A percentile compares a stretch with the other conserved stretches of the same genome.
Evolutionary conservation across 106 monocot species (phyloP).

Genomic region (Dendrobium catenatum): DNA sequence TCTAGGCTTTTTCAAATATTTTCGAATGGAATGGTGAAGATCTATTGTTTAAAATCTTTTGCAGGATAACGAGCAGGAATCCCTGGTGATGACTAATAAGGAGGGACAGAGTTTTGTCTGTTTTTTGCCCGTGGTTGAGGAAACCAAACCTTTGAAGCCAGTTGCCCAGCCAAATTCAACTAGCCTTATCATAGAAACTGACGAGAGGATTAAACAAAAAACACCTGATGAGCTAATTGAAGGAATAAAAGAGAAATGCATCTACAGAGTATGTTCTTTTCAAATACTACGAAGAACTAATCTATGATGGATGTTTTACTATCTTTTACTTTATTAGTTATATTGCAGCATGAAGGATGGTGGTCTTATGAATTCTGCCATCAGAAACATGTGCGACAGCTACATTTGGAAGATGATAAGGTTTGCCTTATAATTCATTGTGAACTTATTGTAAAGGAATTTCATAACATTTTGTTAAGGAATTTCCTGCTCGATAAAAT

Average conservation of each 20-base stretch:
- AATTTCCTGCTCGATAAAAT: too few relatives aligned
- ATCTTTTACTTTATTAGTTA: neutral
- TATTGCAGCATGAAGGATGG: constrained; percentile 81
- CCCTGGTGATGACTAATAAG: constrained; percentile 60
- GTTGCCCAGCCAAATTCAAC: constrained; percentile 49
- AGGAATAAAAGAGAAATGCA: constrained; percentile 60
- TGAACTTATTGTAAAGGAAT: too few relatives aligned
- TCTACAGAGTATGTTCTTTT: constrained; percentile 48
- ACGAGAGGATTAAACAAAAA: constrained; percentile 49
- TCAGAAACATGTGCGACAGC: constrained; percentile 53
- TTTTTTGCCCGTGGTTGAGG: constrained; percentile 66
- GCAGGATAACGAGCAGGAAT: constrained; percentile 64
- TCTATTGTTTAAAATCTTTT: neutral
- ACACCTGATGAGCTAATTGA: constrained; percentile 89
- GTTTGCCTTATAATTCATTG: constrained; percentile 16
- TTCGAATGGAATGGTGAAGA: neutral
- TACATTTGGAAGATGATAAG: constrained; percentile 72
- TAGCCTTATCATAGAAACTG: constrained; percentile 47
- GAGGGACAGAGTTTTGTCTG: constrained; percentile 61
- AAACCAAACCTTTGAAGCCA: constrained; percentile 47
- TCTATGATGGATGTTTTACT: neutral
- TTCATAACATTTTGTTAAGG: too few relatives aligned
- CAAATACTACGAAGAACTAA: neutral
- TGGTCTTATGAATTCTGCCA: constrained; percentile 94
- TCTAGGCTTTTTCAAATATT: neutral